Base-by-base conservation (phyloP, 768 basidiomycete genomes). In the Phaeotremella fagi region DNA sequence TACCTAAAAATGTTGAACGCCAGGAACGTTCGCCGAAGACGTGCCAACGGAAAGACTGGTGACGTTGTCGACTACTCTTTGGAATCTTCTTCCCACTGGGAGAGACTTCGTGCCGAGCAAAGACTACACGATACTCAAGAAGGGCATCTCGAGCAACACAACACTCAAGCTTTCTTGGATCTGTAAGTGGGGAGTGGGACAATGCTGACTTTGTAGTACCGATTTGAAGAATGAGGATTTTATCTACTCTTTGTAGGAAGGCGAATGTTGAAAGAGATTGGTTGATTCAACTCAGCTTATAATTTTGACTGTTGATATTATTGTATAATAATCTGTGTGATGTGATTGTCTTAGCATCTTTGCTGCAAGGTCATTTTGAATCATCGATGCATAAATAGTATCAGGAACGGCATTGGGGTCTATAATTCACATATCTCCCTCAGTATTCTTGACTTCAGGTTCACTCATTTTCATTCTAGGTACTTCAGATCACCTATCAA, bases 171-270 rank as follows among this genome's bases (percentile, higher is more conserved):
- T 11, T 59, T 60, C 33, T 24, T 35, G 27, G 63, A 64, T 50
- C n/a, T 62, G 1, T 50, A 35, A 50, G 48, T 41, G 9, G 31
- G 7, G 16, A 7, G 9, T 7, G 9, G 16, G 31, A 16, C 31
- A 7, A 7, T 33, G 16, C 31, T 33, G 31, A 33, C 31, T 33
- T 33, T 16, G 31, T 33, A 33, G 31, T 7, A 59, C 62, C 9
- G 69, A 71, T 45, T 48, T 58, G 15, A 35, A 71, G 45, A 71
- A 71, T 49, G 66, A 66, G 47, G 66, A 68, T 41, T 71, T 68
- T 31, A 48, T 63, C 12, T 66, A 66, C 45, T 59, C 66, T 6
- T 29, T 64, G 37, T 70, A 52, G 52, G 37, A 38, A 18, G 3
- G n/a, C n/a, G n/a, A n/a, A n/a, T n/a, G n/a, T n/a, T n/a, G n/a